phyloP scores from a whole-genome alignment of 208 protist genomes.

The Vickermania ingenoplastis region DNA sequence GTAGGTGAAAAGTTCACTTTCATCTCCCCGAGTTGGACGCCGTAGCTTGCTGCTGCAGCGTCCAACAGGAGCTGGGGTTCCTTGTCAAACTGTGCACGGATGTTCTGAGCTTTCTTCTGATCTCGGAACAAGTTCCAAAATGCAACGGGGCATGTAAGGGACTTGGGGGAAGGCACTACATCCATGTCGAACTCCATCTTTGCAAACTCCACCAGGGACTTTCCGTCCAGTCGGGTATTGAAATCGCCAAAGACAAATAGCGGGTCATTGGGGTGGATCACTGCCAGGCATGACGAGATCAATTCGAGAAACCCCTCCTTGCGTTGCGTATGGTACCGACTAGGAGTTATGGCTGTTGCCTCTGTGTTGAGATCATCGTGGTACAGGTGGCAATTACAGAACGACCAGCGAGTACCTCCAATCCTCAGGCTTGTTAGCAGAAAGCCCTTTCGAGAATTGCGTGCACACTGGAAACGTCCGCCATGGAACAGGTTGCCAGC shows the following conservation, averaged over 20 bases:
- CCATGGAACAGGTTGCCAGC: constrained; percentile 37
- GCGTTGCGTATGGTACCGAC: constrained; percentile 34
- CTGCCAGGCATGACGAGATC: constrained; percentile 33
- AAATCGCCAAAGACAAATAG: constrained; percentile 76
- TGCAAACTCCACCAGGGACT: constrained; percentile 20
- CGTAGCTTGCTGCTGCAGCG: neutral
- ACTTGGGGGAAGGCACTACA: constrained; percentile 24
- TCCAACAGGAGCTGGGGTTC: neutral
- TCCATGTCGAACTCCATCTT: constrained; percentile 23
- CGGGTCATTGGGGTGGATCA: constrained; percentile 42
- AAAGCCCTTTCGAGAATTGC: constrained; percentile 61
- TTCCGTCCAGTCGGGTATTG: constrained; percentile 56
- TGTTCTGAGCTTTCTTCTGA: neutral
- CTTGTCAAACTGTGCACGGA: neutral
- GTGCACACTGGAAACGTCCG: constrained; percentile 45
- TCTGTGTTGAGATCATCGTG: constrained; percentile 56
- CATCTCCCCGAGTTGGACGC: neutral
- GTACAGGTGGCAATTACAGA: constrained; percentile 67
- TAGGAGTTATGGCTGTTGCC: constrained; percentile 32
- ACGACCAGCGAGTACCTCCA: constrained; percentile 47
- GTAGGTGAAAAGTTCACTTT: neutral
- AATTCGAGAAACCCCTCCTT: constrained; percentile 46
- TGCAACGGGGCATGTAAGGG: constrained; percentile 16
- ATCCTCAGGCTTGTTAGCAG: constrained; percentile 64
- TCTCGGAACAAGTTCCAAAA: neutral